A percentile compares a stretch with the other conserved stretches of the same genome.
These are phyloP conservation scores for Lipomyces yamadae DNA, from an alignment of 805 yeast genomes.

Conservation along the genomic window DNA sequence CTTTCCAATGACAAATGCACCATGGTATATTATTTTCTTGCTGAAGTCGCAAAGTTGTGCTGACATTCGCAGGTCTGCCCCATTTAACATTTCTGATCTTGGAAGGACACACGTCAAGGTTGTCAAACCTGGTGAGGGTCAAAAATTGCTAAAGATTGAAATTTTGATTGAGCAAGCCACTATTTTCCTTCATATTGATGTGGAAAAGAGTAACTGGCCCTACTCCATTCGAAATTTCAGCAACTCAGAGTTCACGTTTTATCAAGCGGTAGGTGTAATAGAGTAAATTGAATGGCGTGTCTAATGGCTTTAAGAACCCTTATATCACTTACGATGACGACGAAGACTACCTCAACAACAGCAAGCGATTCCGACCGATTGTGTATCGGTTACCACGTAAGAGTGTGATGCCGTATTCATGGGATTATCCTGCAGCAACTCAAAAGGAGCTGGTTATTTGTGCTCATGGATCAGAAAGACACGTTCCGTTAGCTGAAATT, in stretches of 20 bases:
- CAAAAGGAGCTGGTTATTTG: conserved; percentile 79
- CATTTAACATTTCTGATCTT: conserved; percentile 80
- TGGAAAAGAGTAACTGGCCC: conserved; percentile 87
- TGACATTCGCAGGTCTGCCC: conserved; percentile 76
- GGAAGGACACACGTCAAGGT: conserved; percentile 82
- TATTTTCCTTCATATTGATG: conserved; percentile 71
- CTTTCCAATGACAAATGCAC: conserved; percentile 49
- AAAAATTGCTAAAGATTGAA: conserved; percentile 71
- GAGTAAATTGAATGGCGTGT: neutral
- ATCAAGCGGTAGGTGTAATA: conserved; percentile 61
- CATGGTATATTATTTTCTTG: conserved; percentile 17
- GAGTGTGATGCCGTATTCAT: conserved; percentile 97
- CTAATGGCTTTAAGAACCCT: conserved; percentile 25
- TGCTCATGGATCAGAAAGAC: conserved; percentile 73
- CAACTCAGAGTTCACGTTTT: conserved; percentile 81
- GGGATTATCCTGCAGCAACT: conserved; percentile 94
- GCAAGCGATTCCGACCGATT: conserved; percentile 65
- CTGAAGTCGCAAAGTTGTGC: conserved; percentile 39
- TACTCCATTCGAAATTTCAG: conserved; percentile 88
- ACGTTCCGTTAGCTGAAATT: conserved; percentile 86
- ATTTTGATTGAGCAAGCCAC: conserved; percentile 81
- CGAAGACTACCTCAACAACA: conserved; percentile 51
- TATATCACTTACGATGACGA: conserved; percentile 52
- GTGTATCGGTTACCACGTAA: conserved; percentile 81
- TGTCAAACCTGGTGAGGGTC: conserved; percentile 60